Evolutionary conservation across 1,284 basidiomycete species (phyloP), one percentile per base, ranked within the genome.

Genomic region (Butyriboletus regius): DNA sequence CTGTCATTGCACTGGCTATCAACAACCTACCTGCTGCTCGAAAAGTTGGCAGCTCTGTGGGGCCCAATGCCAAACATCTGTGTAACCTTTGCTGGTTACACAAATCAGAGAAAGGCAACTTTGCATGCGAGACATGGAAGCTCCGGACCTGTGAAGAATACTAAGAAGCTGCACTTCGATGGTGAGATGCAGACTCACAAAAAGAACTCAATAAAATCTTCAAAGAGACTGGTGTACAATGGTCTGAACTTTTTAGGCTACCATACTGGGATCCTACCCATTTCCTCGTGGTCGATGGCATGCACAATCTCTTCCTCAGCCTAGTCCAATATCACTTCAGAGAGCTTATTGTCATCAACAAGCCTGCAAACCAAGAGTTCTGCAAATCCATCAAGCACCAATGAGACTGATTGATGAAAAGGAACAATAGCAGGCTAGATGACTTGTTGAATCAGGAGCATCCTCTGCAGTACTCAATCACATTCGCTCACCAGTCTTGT

Each of bases 251-350:
- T 4, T 55, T 71, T 14, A 42, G 60, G 1, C 57, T 75, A 0
- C 67, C 67, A 0, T 75, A 74, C 48, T 75, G 67, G 64, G 61
- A 73, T 48, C 66, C 66, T 1, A 57, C 54, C 0, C 12, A 24
- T 6, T 69, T 62, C 28, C 31, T 67, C 0, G 52, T 69, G 0
- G 50, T 72, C 7, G 67, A 74, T 32, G 34, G 60, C 0, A 74
- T 74, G 71, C 72, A 74, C 38, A 63, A 60, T 26, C 54, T 73
- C 0, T 64, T 65, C 48, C 49, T 54, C 0, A 3, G 45, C 1
- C 13, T 53, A 35, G 22, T 48, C 8, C 40, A 48, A 14, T 33
- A 20, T 9, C 37, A 54, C 1, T 55, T 56, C 32, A 47, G 53
- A 1, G 12, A 57, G 1, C 32, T 57, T 2, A 50, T 57, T 1